These are phyloP conservation scores for Starmerella riodocensis DNA, from an alignment of 805 yeast genomes.

Conservation along the genomic window DNA sequence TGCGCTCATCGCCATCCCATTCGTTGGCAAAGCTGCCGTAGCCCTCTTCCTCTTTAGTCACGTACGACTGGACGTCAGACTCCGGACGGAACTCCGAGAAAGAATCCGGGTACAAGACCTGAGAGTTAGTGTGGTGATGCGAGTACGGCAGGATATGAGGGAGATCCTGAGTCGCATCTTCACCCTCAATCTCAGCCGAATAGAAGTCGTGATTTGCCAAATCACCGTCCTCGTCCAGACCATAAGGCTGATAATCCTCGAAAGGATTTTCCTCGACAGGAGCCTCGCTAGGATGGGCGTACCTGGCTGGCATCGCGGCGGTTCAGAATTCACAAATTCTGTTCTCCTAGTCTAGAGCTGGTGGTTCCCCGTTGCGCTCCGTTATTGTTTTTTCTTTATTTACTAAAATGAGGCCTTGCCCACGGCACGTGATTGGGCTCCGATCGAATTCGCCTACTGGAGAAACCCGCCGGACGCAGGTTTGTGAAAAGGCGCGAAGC, in stretches of 20 bases:
- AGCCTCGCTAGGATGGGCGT: slow-evolving; percentile 10
- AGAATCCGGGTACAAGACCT: slow-evolving; percentile 10
- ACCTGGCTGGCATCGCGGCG: slow-evolving; percentile 10
- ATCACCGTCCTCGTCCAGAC: slow-evolving; percentile 17
- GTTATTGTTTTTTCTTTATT: no score
- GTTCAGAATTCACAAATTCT: no score
- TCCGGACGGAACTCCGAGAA: slow-evolving; percentile 6
- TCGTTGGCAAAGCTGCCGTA: slow-evolving; percentile 17
- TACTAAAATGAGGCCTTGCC: no score
- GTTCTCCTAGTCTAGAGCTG: background rate
- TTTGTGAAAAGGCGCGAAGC: no score
- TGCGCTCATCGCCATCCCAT: slow-evolving; percentile 19
- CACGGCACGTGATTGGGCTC: no score
- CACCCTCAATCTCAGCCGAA: slow-evolving; percentile 8
- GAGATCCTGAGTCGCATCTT: slow-evolving; percentile 6
- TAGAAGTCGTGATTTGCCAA: slow-evolving; percentile 12
- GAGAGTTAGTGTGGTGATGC: slow-evolving; percentile 20
- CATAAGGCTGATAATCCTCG: slow-evolving; percentile 12
- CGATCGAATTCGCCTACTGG: no score
- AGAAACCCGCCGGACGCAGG: no score
- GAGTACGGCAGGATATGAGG: slow-evolving; percentile 17
- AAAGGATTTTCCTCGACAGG: slow-evolving; percentile 16
- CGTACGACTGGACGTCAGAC: slow-evolving; percentile 12
- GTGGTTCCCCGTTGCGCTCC: no score
- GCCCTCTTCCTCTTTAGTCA: slow-evolving; percentile 10